Base-by-base conservation (phyloP, 2,329 filamentous ascomycete species). In the Arthrocladium fulminans region DNA sequence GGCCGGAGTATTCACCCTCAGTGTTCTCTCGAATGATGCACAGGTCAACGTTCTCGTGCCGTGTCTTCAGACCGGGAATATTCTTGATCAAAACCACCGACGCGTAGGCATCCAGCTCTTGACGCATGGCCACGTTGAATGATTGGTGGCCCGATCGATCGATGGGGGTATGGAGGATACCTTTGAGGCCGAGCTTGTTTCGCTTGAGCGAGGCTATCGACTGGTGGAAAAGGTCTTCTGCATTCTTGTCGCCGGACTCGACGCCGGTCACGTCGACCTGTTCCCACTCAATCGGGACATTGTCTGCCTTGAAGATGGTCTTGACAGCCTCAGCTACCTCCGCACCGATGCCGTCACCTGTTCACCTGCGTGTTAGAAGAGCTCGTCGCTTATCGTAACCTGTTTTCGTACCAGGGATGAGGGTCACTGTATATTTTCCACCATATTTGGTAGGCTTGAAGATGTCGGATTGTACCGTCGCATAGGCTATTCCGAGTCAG, bases 1-100 rank as follows among this genome's bases (percentile, higher is more conserved):
- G 83, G 54, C 92, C 92, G 57, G 88, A 96, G 80, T 98, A 98
- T 78, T 98, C 92, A 66, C 92, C 92, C 80, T 98, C 92, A 66
- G 92, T 98, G 79, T 98, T 98, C 79, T 98, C 92, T 74, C 92
- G 92, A 73, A 98, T 96, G 73, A 98, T 96, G 82, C 89, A 95
- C 60, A 97, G 81, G 70, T 98, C 92, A 68, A 98, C 87, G 71
- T 92, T 80, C 72, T 94, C 84, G 80, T 98, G 92, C 68, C 92
- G 88, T 56, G 92, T 98, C 73, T 92, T 74, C 78, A 97, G 96
- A 64, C 92, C 92, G 62, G 92, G 92, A 64, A 98, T 97, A 79
- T 98, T 98, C 84, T 97, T 97, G 79, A 98, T 89, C 60, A 97
- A 79, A 64, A 88, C 87, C 67, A 98, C 92, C 59, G 87, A 94